Conservation (phyloP, 352 stramenopile species). For the Stramenopiles sp. region DNA sequence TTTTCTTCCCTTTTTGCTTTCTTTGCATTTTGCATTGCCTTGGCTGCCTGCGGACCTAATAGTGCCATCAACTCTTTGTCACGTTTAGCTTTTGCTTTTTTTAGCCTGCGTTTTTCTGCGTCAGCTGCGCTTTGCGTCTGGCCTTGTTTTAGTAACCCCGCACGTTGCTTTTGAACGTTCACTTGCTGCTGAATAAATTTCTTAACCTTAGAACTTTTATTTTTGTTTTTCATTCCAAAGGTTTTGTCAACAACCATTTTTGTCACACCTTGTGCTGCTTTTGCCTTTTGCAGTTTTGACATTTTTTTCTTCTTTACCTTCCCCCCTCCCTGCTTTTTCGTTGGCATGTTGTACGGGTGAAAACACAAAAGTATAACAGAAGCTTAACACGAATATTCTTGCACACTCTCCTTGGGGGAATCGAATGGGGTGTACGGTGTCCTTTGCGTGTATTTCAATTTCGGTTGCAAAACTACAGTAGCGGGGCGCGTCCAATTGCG, state of each 20-base stretch:
- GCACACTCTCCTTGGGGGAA: too few species aligned
- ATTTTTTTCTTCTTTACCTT: constrained; percentile 11
- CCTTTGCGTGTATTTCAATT: too few species aligned
- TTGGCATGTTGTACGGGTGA: not conserved
- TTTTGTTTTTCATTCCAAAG: constrained; percentile 13
- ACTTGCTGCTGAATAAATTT: not conserved
- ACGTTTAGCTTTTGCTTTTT: constrained; percentile 10
- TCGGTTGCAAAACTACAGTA: too few species aligned
- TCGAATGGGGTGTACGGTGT: too few species aligned
- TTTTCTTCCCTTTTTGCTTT: constrained; percentile 8
- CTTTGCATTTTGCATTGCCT: constrained; percentile 1
- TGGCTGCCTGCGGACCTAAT: not conserved
- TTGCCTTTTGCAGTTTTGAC: not conserved
- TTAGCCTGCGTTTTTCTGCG: constrained; percentile 1
- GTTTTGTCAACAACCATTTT: constrained; percentile 14
- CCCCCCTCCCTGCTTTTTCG: not conserved
- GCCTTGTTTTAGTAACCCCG: not conserved
- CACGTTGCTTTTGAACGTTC: not conserved
- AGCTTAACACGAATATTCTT: too few species aligned
- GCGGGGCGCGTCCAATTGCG: too few species aligned
- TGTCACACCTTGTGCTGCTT: constrained; percentile 2
- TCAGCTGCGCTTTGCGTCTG: constrained; percentile 8
- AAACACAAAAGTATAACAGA: too few species aligned
- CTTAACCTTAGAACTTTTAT: constrained; percentile 5
- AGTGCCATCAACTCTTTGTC: not conserved